These are phyloP conservation scores for Clathrus columnatus DNA, from an alignment of 768 basidiomycete genomes.

Conservation along the genomic window DNA sequence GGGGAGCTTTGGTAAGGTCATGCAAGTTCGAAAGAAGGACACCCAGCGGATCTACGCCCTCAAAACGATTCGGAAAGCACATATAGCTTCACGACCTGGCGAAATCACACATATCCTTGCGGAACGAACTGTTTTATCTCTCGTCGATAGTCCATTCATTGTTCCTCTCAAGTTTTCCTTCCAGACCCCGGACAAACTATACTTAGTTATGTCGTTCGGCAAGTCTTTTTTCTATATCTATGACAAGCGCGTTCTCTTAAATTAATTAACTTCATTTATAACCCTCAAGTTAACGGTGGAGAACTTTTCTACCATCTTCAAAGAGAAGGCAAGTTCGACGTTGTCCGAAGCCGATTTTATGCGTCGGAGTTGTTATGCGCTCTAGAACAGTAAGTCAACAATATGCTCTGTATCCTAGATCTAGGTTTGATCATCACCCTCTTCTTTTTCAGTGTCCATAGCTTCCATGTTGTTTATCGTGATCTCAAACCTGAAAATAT, in stretches of 20 bases:
- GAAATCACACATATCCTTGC: slow-evolving; percentile 98
- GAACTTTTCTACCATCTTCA: slow-evolving; percentile 98
- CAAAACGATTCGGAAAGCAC: slow-evolving; percentile 97
- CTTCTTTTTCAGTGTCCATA: slow-evolving; percentile 44
- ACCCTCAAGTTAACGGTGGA: slow-evolving; percentile 76
- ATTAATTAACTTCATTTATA: background rate
- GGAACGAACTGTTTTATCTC: slow-evolving; percentile 90
- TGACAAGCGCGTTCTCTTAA: background rate
- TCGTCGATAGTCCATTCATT: slow-evolving; percentile 98
- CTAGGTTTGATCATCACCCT: no score
- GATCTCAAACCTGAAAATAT: slow-evolving; percentile 99
- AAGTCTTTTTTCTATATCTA: slow-evolving; percentile 18
- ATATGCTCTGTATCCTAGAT: no score
- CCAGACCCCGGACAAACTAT: slow-evolving; percentile 95
- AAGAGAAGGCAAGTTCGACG: slow-evolving; percentile 92
- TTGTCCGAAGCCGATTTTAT: slow-evolving; percentile 89
- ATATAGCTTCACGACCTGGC: slow-evolving; percentile 90
- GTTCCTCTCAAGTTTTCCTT: slow-evolving; percentile 99
- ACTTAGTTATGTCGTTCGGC: slow-evolving; percentile 96
- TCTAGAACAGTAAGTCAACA: slow-evolving; percentile 55
- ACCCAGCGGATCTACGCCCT: slow-evolving; percentile 96
- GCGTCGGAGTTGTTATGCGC: slow-evolving; percentile 96
- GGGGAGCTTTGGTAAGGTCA: slow-evolving; percentile 96
- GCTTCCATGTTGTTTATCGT: slow-evolving; percentile 97
- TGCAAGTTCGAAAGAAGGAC: slow-evolving; percentile 99